Evolutionary conservation across 805 yeast species (phyloP).

Genomic region (Candida quercuum): DNA sequence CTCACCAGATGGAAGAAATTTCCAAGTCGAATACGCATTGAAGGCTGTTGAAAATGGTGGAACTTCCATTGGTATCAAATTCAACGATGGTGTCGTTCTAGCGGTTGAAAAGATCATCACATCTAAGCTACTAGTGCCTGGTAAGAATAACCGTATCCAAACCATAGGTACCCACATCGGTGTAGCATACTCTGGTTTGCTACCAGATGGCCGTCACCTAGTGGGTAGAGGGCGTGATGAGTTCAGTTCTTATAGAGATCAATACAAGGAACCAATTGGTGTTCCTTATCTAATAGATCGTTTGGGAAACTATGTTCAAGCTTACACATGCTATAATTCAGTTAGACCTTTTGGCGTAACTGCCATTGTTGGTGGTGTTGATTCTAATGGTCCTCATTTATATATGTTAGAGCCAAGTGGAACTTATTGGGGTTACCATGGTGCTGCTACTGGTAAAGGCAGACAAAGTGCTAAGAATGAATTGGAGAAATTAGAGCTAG

Average conservation of each 20-base stretch:
- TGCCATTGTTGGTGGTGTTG: constrained; percentile 91
- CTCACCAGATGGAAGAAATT: constrained; percentile 82
- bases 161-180: constrained; percentile 92
- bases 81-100: constrained; percentile 89
- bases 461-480: constrained; percentile 97
- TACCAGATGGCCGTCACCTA: constrained; percentile 95
- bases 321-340: constrained; percentile 91
- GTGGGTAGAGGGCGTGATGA: constrained; percentile 92
- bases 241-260: constrained; percentile 69
- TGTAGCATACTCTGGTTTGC: constrained; percentile 88
- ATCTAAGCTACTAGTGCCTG: constrained; percentile 85
- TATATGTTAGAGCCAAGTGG: constrained; percentile 99
- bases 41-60: constrained; percentile 98
- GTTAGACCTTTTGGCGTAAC: constrained; percentile 97
- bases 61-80: constrained; percentile 88
- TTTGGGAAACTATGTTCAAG: constrained; percentile 88
- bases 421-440: constrained; percentile 93
- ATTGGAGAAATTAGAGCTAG: constrained; percentile 78
- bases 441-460: constrained; percentile 98
- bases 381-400: constrained; percentile 83
- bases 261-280: constrained; percentile 72
- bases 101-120: constrained; percentile 93
- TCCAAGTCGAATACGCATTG: constrained; percentile 96
- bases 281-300: constrained; percentile 81
- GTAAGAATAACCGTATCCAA: constrained; percentile 85